phyloP scores from a whole-genome alignment of 345 rosid species.

The Gossypium arboreum region DNA sequence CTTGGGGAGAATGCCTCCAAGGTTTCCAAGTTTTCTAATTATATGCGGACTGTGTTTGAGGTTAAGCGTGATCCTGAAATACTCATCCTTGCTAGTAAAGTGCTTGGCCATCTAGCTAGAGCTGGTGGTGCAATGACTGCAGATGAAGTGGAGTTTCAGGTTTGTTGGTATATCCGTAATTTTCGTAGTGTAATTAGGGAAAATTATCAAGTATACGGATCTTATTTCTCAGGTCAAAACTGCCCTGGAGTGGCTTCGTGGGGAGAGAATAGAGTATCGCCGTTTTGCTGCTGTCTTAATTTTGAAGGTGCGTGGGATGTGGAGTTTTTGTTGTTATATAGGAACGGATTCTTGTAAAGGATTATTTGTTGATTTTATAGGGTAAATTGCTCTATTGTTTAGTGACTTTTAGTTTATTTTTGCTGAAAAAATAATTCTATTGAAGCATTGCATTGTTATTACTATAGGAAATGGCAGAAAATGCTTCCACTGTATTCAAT shows the following conservation, averaged over 20 bases:
- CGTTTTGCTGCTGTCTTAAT: slow-evolving; percentile 90
- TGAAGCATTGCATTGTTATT: slow-evolving; percentile 15
- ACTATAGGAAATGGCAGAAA: slow-evolving; percentile 95
- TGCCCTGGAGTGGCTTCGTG: slow-evolving; percentile 88
- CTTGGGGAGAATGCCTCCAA: slow-evolving; percentile 96
- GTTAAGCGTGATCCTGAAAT: slow-evolving; percentile 76
- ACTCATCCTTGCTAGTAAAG: slow-evolving; percentile 86
- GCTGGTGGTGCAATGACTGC: slow-evolving; percentile 99
- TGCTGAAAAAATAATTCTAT: not conserved
- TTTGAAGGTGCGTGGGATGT: slow-evolving; percentile 55
- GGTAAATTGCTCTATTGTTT: not conserved
- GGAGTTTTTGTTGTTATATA: not conserved
- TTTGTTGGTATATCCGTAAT: slow-evolving; percentile 16
- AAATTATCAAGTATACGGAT: slow-evolving; percentile 5
- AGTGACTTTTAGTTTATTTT: not conserved
- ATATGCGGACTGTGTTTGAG: slow-evolving; percentile 74
- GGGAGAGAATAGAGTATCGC: slow-evolving; percentile 80
- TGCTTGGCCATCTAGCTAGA: slow-evolving; percentile 96
- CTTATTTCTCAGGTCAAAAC: slow-evolving; percentile 57
- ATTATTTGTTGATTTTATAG: not conserved
- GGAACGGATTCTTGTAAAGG: not conserved
- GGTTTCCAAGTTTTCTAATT: slow-evolving; percentile 78
- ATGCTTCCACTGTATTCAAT: slow-evolving; percentile 97
- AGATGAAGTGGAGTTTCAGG: slow-evolving; percentile 99
- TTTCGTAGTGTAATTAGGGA: not conserved